Conservation (phyloP, 2,329 filamentous ascomycete species). For the Sporothrix sp. region DNA sequence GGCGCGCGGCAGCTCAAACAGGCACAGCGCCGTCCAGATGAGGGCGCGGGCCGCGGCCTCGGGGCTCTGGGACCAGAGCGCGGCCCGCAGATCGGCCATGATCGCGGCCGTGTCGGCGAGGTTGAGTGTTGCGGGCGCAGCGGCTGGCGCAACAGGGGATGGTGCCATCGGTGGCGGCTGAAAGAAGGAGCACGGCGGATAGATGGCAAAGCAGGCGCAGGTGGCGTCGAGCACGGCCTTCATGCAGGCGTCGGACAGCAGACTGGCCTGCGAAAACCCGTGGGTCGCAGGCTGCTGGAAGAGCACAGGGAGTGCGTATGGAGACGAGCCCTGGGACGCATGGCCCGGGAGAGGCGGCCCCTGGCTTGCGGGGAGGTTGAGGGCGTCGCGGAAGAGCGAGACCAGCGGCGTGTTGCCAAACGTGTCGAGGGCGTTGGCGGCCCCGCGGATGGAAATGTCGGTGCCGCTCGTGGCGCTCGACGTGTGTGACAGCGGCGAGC, state of each 20-base stretch:
- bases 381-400: not conserved
- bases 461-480: not conserved
- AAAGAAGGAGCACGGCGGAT: not conserved
- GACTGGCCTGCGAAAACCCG: not conserved
- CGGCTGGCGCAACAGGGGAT: not conserved
- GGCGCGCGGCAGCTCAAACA: slow-evolving; percentile 1
- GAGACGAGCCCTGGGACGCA: not conserved
- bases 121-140: not conserved
- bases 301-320: not conserved
- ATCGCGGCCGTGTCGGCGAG: not conserved
- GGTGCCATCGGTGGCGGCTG: not conserved
- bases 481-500: not conserved
- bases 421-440: slow-evolving; percentile 25
- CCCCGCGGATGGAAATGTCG: slow-evolving; percentile 20
- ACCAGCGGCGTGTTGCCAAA: slow-evolving; percentile 8
- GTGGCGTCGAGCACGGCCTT: not conserved
- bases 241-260: not conserved
- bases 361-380: not conserved
- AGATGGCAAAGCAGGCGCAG: not conserved
- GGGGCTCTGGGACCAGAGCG: not conserved
- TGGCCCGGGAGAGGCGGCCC: too few relatives aligned
- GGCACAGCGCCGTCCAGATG: not conserved
- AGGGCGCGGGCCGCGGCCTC: not conserved
- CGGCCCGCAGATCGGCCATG: not conserved
- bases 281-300: not conserved